These are phyloP conservation scores for Aureobasidium namibiae DNA, from an alignment of 2,329 filamentous ascomycete species.

Conservation along the genomic window DNA sequence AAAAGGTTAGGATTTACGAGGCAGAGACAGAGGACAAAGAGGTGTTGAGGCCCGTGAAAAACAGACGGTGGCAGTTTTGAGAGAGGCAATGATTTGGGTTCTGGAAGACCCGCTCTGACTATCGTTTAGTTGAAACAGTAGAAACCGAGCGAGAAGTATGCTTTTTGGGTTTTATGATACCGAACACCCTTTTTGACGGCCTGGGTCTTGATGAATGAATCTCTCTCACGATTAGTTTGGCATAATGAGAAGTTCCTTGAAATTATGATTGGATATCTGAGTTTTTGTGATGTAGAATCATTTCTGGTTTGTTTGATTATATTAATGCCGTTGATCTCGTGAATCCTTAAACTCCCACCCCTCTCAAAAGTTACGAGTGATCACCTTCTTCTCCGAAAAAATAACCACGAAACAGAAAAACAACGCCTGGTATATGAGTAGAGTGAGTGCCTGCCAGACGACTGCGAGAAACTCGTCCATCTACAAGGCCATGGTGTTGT, in stretches of 20 bases:
- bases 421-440: neutral
- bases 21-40: neutral
- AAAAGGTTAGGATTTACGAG: too few relatives aligned
- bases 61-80: neutral
- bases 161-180: too few relatives aligned
- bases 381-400: neutral
- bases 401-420: neutral
- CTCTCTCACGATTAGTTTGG: neutral
- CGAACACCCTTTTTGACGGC: too few relatives aligned
- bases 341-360: neutral
- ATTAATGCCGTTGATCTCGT: constrained; percentile 1
- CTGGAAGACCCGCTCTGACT: too few relatives aligned
- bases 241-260: neutral
- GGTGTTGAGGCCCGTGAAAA: neutral
- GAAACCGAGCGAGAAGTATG: too few relatives aligned
- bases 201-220: neutral
- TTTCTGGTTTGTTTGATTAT: neutral
- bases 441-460: neutral
- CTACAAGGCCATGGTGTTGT: constrained; percentile 93
- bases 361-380: neutral
- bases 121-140: too few relatives aligned
- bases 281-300: neutral
- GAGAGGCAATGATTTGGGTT: neutral
- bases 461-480: neutral
- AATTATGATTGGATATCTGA: neutral